Conservation (phyloP, 2,329 filamentous ascomycete species). For the Nemania bipapillata region DNA sequence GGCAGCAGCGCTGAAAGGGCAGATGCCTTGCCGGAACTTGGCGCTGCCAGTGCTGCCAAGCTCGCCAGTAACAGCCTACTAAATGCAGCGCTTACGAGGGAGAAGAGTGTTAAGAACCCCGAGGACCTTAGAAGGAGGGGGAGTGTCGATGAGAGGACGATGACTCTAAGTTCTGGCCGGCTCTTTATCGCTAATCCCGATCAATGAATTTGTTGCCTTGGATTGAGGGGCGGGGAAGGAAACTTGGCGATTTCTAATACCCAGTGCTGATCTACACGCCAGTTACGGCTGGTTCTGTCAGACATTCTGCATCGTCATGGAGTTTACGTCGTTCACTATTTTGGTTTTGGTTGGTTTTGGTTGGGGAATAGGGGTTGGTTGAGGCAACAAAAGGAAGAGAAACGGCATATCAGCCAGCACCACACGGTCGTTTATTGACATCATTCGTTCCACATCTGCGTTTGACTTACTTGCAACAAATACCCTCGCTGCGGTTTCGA, state of each 20-base stretch:
- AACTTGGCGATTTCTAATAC: slow-evolving; percentile 22
- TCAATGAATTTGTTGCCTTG: slow-evolving; percentile 47
- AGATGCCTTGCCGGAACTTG: slow-evolving; percentile 69
- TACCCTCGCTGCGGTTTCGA: slow-evolving; percentile 49
- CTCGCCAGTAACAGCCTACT: slow-evolving; percentile 69
- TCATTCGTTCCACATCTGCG: slow-evolving; percentile 35
- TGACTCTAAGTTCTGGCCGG: slow-evolving; percentile 76
- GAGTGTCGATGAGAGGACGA: slow-evolving; percentile 84
- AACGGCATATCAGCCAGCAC: slow-evolving; percentile 37
- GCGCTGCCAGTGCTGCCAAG: slow-evolving; percentile 55
- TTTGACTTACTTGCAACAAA: slow-evolving; percentile 42
- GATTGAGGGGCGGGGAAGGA: background rate
- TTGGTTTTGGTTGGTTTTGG: slow-evolving; percentile 35
- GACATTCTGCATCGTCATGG: slow-evolving; percentile 46
- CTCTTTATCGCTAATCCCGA: slow-evolving; percentile 90
- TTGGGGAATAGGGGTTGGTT: slow-evolving; percentile 33
- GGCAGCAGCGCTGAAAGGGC: slow-evolving; percentile 69
- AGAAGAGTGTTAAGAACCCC: slow-evolving; percentile 73
- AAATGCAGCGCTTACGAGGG: slow-evolving; percentile 67
- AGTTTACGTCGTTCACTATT: slow-evolving; percentile 40
- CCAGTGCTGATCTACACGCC: slow-evolving; percentile 31
- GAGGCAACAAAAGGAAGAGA: slow-evolving; percentile 40
- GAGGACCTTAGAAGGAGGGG: slow-evolving; percentile 80
- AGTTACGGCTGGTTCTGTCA: slow-evolving; percentile 26
- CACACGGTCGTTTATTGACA: slow-evolving; percentile 45